A percentile compares a stretch with the other conserved stretches of the same genome.
Evolutionary conservation across 805 yeast species (phyloP).

Genomic region (Starmerella bombicola): DNA sequence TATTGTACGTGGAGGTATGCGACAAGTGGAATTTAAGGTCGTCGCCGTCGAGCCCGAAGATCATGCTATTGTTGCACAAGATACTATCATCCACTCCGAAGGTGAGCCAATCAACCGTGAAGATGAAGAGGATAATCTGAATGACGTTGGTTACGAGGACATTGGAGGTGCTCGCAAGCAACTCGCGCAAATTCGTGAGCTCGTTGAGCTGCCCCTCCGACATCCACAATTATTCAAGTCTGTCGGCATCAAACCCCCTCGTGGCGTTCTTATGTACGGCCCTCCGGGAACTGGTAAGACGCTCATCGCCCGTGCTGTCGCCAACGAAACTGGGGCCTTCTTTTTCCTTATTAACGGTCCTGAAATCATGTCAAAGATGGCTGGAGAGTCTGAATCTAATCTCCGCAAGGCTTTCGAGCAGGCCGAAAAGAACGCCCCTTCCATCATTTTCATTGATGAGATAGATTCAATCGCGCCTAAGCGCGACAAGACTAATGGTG

Average conservation of each 20-base stretch:
- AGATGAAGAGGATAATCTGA: slow-evolving; percentile 92
- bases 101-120: slow-evolving; percentile 98
- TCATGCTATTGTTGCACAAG: slow-evolving; percentile 95
- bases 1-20: slow-evolving; percentile 96
- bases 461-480: slow-evolving; percentile 98
- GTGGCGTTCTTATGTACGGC: slow-evolving; percentile 87
- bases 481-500: slow-evolving; percentile 99
- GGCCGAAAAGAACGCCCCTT: slow-evolving; percentile 97
- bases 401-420: slow-evolving; percentile 97
- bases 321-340: slow-evolving; percentile 98
- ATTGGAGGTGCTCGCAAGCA: slow-evolving; percentile 99
- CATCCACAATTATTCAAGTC: slow-evolving; percentile 97
- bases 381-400: slow-evolving; percentile 97
- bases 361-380: slow-evolving; percentile 99
- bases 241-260: slow-evolving; percentile 97
- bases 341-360: slow-evolving; percentile 98
- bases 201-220: slow-evolving; percentile 94
- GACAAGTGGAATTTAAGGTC: slow-evolving; percentile 97
- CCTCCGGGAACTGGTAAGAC: slow-evolving; percentile 99
- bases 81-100: slow-evolving; percentile 94
- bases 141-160: slow-evolving; percentile 97
- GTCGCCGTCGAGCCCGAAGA: slow-evolving; percentile 97
- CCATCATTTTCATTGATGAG: slow-evolving; percentile 95
- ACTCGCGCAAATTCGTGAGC: slow-evolving; percentile 98
- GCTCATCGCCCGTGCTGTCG: slow-evolving; percentile 98